These are phyloP conservation scores for Alnus rubra DNA, from an alignment of 306 rosid species.

Conservation along the genomic window DNA sequence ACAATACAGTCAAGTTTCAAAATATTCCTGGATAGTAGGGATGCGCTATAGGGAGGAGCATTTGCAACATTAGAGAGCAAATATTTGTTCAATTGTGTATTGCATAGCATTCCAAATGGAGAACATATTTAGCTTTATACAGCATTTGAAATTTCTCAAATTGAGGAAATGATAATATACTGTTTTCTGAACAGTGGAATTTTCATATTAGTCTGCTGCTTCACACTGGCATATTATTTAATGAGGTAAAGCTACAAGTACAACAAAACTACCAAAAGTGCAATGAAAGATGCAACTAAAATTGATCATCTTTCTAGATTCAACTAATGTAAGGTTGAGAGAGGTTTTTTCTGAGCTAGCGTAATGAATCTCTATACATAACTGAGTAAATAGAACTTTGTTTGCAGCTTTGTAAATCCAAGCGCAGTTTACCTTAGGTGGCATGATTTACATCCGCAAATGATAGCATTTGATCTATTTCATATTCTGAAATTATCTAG, in stretches of 20 bases:
- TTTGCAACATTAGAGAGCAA: not conserved
- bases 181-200: not conserved
- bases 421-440: not conserved
- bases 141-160: not conserved
- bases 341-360: not conserved
- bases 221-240: not conserved
- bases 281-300: not conserved
- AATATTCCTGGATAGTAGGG: not conserved
- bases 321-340: not conserved
- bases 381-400: not conserved
- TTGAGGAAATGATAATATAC: not conserved
- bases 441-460: not conserved
- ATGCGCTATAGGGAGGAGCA: not conserved
- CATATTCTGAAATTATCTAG: not conserved
- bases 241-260: not conserved
- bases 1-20: slow-evolving; percentile 13
- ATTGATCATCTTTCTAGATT: not conserved
- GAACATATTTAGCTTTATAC: not conserved
- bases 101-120: not conserved
- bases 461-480: not conserved
- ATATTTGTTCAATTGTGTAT: not conserved
- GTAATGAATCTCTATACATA: not conserved
- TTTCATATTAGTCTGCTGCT: not conserved
- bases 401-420: not conserved
- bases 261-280: not conserved